Evolutionary conservation across 164 flowering plant species (phyloP).

Genomic region (Aristolochia fimbriata): DNA sequence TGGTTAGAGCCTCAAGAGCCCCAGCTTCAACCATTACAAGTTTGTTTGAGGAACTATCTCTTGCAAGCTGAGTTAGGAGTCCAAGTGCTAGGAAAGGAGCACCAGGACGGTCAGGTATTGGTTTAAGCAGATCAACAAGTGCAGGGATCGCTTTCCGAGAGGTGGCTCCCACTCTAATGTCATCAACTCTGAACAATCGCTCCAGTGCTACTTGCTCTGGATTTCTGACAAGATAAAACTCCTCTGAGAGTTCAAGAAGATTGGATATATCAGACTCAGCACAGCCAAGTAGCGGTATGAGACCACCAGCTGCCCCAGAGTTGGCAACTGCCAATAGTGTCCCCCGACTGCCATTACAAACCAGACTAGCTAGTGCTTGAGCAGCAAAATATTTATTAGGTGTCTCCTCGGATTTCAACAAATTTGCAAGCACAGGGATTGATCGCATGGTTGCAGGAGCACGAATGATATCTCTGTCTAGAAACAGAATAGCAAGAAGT

Average conservation of each 20-base stretch:
- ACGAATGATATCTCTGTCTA: slow-evolving; percentile 88
- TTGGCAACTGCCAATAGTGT: slow-evolving; percentile 92
- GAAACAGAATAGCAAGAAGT: slow-evolving; percentile 79
- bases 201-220: slow-evolving; percentile 95
- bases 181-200: slow-evolving; percentile 96
- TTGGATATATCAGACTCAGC: slow-evolving; percentile 80
- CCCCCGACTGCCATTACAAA: slow-evolving; percentile 96
- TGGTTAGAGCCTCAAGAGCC: slow-evolving; percentile 81
- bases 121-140: slow-evolving; percentile 94
- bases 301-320: slow-evolving; percentile 91
- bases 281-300: slow-evolving; percentile 89
- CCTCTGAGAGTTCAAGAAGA: slow-evolving; percentile 71
- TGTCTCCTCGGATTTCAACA: slow-evolving; percentile 77
- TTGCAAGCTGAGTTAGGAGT: slow-evolving; percentile 81
- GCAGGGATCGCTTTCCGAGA: slow-evolving; percentile 90
- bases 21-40: slow-evolving; percentile 96
- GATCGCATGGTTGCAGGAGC: slow-evolving; percentile 74
- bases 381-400: slow-evolving; percentile 96
- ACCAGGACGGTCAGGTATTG: slow-evolving; percentile 97
- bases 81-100: slow-evolving; percentile 91
- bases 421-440: slow-evolving; percentile 66
- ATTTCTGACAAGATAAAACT: slow-evolving; percentile 57
- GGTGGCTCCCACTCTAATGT: slow-evolving; percentile 89
- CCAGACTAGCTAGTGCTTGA: slow-evolving; percentile 82
- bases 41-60: slow-evolving; percentile 71